phyloP scores from a whole-genome alignment of 169 alveolate genomes.

The Theileria orientalis region DNA sequence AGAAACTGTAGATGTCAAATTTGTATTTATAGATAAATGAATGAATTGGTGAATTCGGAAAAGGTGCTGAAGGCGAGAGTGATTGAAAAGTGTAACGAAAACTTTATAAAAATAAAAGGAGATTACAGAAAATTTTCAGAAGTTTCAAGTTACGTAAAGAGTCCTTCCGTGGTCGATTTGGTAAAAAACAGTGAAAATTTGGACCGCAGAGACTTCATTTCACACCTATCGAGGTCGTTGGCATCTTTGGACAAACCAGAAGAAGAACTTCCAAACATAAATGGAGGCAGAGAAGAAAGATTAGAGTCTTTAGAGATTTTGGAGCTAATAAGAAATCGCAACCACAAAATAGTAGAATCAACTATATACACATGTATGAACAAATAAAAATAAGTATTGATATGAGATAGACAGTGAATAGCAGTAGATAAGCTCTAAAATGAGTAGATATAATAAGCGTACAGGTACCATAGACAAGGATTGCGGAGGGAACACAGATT shows the following conservation, averaged over 20 bases:
- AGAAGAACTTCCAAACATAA: not conserved
- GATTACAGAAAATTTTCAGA: not conserved
- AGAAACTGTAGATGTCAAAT: not conserved
- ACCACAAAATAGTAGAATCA: not conserved
- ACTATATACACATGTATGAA: not conserved
- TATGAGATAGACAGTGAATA: not conserved
- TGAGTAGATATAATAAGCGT: not conserved
- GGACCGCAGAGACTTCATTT: not conserved
- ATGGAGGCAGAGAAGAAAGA: not conserved
- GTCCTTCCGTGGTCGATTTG: not conserved
- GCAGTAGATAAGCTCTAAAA: no score
- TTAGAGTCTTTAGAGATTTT: not conserved
- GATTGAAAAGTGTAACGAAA: not conserved
- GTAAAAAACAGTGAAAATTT: not conserved
- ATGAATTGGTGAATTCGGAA: not conserved
- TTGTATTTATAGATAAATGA: not conserved
- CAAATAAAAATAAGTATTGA: not conserved
- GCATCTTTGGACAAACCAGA: not conserved
- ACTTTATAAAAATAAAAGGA: not conserved
- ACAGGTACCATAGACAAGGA: not conserved
- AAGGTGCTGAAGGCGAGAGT: not conserved
- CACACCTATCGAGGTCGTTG: not conserved
- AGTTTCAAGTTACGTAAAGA: not conserved
- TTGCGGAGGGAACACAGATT: not conserved
- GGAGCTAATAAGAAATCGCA: conserved; percentile 4